Conservation (phyloP, 192 early-diverging fungal species). For the Gamsiella multidivaricata region DNA sequence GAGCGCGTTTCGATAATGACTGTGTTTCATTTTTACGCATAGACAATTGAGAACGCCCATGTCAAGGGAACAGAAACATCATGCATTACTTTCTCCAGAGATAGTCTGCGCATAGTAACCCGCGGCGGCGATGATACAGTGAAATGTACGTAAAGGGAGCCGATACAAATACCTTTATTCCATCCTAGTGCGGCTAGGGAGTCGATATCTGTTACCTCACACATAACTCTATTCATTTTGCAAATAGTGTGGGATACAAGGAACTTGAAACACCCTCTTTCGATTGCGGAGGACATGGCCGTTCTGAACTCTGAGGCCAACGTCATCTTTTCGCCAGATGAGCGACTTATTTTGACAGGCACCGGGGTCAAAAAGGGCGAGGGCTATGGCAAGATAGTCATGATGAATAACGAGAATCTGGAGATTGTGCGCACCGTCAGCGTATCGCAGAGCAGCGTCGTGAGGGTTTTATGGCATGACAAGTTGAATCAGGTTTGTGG, state of each 20-base stretch:
- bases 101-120: constrained; percentile 74
- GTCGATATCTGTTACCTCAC: no score
- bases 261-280: constrained; percentile 74
- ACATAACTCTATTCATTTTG: neutral
- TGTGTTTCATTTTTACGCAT: neutral
- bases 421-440: constrained; percentile 64
- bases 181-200: no score
- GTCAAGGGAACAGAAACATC: constrained; percentile 73
- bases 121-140: constrained; percentile 88
- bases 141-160: constrained; percentile 73
- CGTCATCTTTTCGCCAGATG: constrained; percentile 87
- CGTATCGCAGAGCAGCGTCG: constrained; percentile 70
- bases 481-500: constrained; percentile 78
- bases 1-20: neutral
- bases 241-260: constrained; percentile 88
- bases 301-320: constrained; percentile 80
- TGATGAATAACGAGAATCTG: constrained; percentile 73
- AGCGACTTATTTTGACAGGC: constrained; percentile 77
- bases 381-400: constrained; percentile 71
- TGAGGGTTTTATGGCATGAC: constrained; percentile 87
- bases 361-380: constrained; percentile 77
- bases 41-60: constrained; percentile 79
- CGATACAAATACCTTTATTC: neutral
- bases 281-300: constrained; percentile 62
- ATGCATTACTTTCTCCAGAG: constrained; percentile 74